Percentiles rank a stretch among this genome's conserved stretches.
phyloP scores from a whole-genome alignment of 345 rosid species.

The Microthlaspi erraticum region DNA sequence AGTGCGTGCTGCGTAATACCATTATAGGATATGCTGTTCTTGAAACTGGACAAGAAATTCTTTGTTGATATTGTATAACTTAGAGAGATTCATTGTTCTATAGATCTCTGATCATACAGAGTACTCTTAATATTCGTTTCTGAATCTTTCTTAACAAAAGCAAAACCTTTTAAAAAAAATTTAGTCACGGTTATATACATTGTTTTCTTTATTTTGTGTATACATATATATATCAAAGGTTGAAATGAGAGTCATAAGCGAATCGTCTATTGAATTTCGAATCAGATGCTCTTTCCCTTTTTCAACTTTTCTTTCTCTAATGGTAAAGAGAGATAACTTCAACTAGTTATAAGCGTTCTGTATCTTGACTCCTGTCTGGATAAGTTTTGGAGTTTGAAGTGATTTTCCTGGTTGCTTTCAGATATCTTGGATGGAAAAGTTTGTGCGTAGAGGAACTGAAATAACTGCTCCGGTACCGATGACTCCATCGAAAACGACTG shows the following conservation, averaged over 20 bases:
- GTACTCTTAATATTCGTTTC: background rate
- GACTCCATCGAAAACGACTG: conserved; percentile 95
- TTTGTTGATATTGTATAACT: background rate
- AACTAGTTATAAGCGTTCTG: conserved; percentile 15
- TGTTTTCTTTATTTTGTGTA: background rate
- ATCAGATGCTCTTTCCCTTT: conserved; percentile 36
- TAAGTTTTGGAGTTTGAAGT: conserved; percentile 11
- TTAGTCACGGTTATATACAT: conserved; percentile 15
- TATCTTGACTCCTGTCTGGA: conserved; percentile 14
- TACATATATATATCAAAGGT: conserved; percentile 8
- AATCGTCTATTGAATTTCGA: background rate
- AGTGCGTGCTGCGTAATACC: background rate
- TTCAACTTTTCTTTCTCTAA: conserved; percentile 8
- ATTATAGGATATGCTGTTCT: conserved; percentile 23
- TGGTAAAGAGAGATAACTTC: conserved; percentile 7
- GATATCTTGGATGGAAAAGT: conserved; percentile 99
- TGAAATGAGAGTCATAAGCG: background rate
- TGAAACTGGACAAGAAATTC: background rate
- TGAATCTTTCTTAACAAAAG: conserved; percentile 8
- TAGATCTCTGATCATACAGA: conserved; percentile 13
- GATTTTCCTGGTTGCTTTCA: conserved; percentile 38
- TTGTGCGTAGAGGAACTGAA: conserved; percentile 91
- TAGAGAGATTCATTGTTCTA: background rate
- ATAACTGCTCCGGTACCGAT: conserved; percentile 98
- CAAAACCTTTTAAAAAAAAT: background rate